phyloP scores from a whole-genome alignment of 2,329 filamentous ascomycete species.

The Neonectria magnoliae region DNA sequence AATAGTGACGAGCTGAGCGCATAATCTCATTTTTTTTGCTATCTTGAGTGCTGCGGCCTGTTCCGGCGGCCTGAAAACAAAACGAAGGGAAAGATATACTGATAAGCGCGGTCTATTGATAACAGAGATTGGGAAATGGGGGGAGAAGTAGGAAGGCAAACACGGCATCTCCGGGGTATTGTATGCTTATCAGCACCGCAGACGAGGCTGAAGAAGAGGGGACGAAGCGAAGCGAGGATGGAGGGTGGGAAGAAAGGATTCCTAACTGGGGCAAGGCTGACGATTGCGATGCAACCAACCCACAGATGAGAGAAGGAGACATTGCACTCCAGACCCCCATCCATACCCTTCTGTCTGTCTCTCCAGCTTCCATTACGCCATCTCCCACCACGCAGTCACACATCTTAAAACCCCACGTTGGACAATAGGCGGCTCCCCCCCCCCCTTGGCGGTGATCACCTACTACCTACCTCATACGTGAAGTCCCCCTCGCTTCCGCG shows the following conservation, averaged over 20 bases:
- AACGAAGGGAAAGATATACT: not conserved
- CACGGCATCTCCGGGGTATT: not conserved
- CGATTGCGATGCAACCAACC: constrained; percentile 9
- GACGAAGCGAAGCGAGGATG: not conserved
- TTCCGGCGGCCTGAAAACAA: not conserved
- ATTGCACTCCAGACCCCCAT: not conserved
- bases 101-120: not conserved
- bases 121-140: not conserved
- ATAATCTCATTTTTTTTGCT: not conserved
- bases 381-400: not conserved
- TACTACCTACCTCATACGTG: constrained; percentile 22
- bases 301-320: constrained; percentile 5
- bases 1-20: not conserved
- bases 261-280: not conserved
- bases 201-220: constrained; percentile 11
- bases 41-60: not conserved
- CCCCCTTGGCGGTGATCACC: constrained; percentile 14
- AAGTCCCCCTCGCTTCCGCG: constrained; percentile 2
- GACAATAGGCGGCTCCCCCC: no score
- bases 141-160: constrained; percentile 6
- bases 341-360: not conserved
- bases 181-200: not conserved
- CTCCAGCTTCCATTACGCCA: not conserved
- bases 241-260: constrained; percentile 5
- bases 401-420: constrained; percentile 30